Evolutionary conservation across 176 grass and related monocot species (phyloP), one percentile per base, ranked within the genome.

Genomic region (Carex parvula): DNA sequence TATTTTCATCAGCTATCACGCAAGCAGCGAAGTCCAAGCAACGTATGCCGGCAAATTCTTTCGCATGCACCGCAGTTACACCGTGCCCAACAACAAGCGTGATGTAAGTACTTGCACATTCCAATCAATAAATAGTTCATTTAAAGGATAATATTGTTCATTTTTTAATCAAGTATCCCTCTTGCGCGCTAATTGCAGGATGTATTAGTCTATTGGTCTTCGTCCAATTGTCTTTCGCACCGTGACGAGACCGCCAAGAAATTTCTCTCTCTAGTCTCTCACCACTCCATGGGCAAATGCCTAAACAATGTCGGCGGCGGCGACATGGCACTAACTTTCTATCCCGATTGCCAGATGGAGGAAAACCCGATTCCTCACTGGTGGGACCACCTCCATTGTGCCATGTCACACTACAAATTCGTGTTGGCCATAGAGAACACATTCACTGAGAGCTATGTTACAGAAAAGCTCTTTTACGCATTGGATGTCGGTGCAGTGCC

Each of bases 331-430:
- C 87, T 92, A 14, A 64, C 81, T 39, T 53, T 92, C n/a, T 92
- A 89, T 61, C 90, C 90, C 0, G 76, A 92, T 39, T 92, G 90
- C 79, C 42, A 54, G 8, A 87, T 87, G 64, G 56, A 2, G 53
- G 87, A 57, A 16, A 70, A 85, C 12, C 69, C 68, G 4, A 64
- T 64, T 69, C 82, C 85, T 2, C 87, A 89, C 21, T 92, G 90
- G 87, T 92, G 90, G 90, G 81, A 92, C 16, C 87, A 92, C 67
- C 87, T 92, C 17, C 90, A 92, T 60, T 92, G 90, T 32, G 85
- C 87, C 11, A 92, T 92, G 90, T 89, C 90, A 1, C 90, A 92
- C 82, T 92, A 92, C 82, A 92, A 92, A 62, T 92, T 89, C 18
- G 90, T 92, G 3, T 62, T 92, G 48, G 87, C 90, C 37, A 92